Conservation (phyloP, 2,329 filamentous ascomycete species). For the Tolypocladium nubicola region DNA sequence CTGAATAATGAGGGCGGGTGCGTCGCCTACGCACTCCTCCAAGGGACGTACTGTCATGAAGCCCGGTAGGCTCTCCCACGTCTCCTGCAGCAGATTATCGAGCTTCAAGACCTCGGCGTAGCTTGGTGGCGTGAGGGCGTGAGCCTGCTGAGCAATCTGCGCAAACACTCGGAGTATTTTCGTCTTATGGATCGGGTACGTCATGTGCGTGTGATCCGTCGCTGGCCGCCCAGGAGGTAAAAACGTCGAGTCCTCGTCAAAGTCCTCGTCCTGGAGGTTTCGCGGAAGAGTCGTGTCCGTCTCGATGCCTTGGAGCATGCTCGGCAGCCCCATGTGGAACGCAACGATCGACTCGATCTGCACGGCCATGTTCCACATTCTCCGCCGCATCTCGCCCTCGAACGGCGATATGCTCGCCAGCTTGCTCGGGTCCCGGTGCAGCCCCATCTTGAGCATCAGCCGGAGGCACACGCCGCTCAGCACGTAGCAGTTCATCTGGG, state of each 20-base stretch:
- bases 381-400: constrained; percentile 42
- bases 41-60: constrained; percentile 38
- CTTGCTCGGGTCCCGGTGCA: constrained; percentile 44
- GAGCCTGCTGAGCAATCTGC: constrained; percentile 37
- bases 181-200: constrained; percentile 43
- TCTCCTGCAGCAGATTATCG: constrained; percentile 33
- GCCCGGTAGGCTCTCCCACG: constrained; percentile 32
- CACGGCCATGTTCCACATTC: constrained; percentile 41
- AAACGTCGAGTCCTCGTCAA: constrained; percentile 40
- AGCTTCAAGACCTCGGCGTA: constrained; percentile 39
- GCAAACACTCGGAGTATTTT: constrained; percentile 36
- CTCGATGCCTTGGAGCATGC: constrained; percentile 53
- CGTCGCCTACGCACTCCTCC: constrained; percentile 37
- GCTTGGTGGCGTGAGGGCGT: constrained; percentile 33
- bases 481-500: constrained; percentile 44
- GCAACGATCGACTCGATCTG: constrained; percentile 55
- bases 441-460: constrained; percentile 47
- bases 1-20: constrained; percentile 36
- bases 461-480: constrained; percentile 39
- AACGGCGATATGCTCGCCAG: constrained; percentile 39
- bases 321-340: constrained; percentile 58
- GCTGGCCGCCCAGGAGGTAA: constrained; percentile 46
- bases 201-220: constrained; percentile 49
- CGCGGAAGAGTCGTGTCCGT: constrained; percentile 50
- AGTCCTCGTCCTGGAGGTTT: constrained; percentile 57